Evolutionary conservation across 2,329 filamentous ascomycete genomes (phyloP), one percentile per base, ranked within the genome.

Genomic region (Fusarium graminum): DNA sequence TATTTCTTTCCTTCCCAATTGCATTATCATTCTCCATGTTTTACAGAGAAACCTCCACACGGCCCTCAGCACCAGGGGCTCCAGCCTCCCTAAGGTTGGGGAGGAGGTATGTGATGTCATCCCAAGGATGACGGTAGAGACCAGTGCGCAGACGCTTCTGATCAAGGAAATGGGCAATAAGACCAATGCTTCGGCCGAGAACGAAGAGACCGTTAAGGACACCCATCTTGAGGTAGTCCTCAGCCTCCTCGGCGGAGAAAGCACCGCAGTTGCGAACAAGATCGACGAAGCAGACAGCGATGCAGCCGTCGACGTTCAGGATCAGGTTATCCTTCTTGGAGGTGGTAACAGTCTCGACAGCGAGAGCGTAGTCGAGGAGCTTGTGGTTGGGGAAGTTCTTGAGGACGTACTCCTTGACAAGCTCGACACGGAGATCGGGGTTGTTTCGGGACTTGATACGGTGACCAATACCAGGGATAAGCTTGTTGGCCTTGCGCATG

Each of bases 321-420:
- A 99, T 99, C 73, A 99, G 89, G 87, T 98, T 99, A 85, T 99
- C 95, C 88, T 99, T 99, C 92, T 99, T 99, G 70, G 93, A 97
- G 49, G 95, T 99, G 55, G 95, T 99, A 69, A 99, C 95, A 12
- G 92, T 92, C 88, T 99, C 95, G 72, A 99, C 95, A 44, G 95
- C 95, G 77, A 99, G 89, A 72, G 95, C 95, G 81, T 97, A 99
- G 85, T 99, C 95, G 79, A 99, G 93, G 78, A 98, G 90, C 88
- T 98, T 98, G 88, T 92, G 93, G 84, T 84, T 94, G 74, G 95
- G 93, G 91, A 99, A 99, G 85, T 95, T 93, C 86, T 94, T 92
- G 83, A 94, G 87, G 78, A 97, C 95, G 81, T 95, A 99, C 83
- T 99, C 94, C 88, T 98, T 99, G 78, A 99, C 95, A 60, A 99